phyloP scores from a whole-genome alignment of 352 stramenopile species.

The Phytopythium helicoides region DNA sequence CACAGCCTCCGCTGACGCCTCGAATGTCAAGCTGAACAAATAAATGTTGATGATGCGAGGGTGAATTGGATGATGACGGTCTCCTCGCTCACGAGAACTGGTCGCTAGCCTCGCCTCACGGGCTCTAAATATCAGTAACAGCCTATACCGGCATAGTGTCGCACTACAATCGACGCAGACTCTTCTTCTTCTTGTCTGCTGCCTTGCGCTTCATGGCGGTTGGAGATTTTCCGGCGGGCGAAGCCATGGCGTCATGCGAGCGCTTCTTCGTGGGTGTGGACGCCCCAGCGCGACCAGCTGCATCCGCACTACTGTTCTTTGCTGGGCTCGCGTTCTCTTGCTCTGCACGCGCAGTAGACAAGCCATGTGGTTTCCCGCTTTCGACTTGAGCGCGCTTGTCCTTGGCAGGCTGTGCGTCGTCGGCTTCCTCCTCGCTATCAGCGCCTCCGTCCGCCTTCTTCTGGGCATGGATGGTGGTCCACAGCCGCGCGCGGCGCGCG shows the following conservation, averaged over 20 bases:
- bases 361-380: constrained; percentile 13
- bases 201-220: constrained; percentile 1
- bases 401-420: background rate
- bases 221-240: background rate
- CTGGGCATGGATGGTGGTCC: constrained; percentile 90
- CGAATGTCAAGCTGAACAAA: background rate
- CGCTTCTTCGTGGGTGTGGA: constrained; percentile 3
- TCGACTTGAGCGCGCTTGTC: constrained; percentile 48
- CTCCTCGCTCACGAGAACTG: too few relatives aligned
- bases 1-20: background rate
- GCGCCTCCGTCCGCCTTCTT: constrained; percentile 29
- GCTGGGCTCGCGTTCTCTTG: constrained; percentile 7
- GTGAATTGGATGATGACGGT: background rate
- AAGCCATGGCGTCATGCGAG: constrained; percentile 2
- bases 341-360: background rate
- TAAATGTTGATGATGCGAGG: background rate
- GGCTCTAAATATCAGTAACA: too few relatives aligned
- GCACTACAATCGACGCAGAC: constrained; percentile 2
- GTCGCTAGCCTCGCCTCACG: too few relatives aligned
- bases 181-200: constrained; percentile 9
- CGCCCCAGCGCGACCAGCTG: background rate
- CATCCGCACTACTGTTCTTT: background rate
- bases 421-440: constrained; percentile 22
- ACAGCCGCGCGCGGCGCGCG: constrained; percentile 81
- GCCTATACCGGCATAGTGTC: background rate